Evolutionary conservation across 495 filamentous ascomycete species (phyloP).

Genomic region (Podospora appendiculata): DNA sequence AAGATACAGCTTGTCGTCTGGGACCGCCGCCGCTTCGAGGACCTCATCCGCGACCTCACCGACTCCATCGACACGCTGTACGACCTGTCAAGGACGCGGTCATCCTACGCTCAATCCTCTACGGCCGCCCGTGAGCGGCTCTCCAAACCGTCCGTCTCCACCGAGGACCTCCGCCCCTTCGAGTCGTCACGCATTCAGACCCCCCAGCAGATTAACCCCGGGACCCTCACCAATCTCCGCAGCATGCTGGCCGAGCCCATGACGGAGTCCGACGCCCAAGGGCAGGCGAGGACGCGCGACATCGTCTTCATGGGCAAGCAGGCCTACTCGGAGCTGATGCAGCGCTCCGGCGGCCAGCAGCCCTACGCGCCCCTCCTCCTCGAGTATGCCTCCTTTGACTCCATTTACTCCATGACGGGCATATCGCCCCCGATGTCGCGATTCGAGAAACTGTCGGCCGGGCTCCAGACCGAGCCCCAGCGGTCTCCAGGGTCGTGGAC

Average conservation of each 20-base stretch:
- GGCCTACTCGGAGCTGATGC: conserved; percentile 34
- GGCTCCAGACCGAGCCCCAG: conserved; percentile 48
- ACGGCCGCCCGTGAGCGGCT: conserved; percentile 13
- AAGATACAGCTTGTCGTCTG: conserved; percentile 42
- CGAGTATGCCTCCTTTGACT: conserved; percentile 59
- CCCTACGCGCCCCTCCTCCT: conserved; percentile 51
- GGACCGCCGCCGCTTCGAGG: conserved; percentile 56
- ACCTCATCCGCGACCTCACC: conserved; percentile 70
- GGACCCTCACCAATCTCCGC: conserved; percentile 31
- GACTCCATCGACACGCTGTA: conserved; percentile 85
- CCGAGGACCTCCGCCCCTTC: conserved; percentile 41
- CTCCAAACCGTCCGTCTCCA: conserved; percentile 18
- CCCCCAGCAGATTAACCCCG: conserved; percentile 44
- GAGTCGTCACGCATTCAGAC: conserved; percentile 48
- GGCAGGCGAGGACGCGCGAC: conserved; percentile 27
- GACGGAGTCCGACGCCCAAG: conserved; percentile 22
- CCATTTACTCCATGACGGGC: conserved; percentile 54
- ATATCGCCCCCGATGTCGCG: conserved; percentile 55
- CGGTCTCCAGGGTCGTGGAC: conserved; percentile 55
- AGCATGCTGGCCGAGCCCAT: conserved; percentile 34
- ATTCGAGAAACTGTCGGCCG: conserved; percentile 54
- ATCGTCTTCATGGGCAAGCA: conserved; percentile 48
- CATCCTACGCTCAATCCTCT: conserved; percentile 28
- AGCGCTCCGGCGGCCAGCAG: conserved; percentile 13
- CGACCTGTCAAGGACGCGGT: conserved; percentile 70